A percentile compares a stretch with the other conserved stretches of the same genome.
These are phyloP conservation scores for Oryza punctata DNA, from an alignment of 176 grass and related monocot species.

Conservation along the genomic window DNA sequence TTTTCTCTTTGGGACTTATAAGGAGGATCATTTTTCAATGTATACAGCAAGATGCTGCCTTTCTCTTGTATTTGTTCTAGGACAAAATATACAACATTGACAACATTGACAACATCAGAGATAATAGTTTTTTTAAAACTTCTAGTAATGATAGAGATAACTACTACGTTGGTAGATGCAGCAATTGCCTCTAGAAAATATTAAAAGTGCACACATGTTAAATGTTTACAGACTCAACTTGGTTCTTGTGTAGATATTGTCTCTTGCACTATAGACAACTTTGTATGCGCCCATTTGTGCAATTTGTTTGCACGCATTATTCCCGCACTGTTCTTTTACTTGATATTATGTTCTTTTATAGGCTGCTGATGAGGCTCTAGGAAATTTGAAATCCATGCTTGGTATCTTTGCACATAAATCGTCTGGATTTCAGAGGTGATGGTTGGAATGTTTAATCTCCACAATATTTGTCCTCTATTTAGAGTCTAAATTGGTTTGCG, in stretches of 20 bases:
- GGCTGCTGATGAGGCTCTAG: conserved; percentile 78
- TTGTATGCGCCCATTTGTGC: not conserved
- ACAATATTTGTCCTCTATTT: not conserved
- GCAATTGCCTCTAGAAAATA: not conserved
- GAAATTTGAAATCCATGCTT: conserved; percentile 68
- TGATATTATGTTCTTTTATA: conserved; percentile 29
- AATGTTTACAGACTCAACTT: not conserved
- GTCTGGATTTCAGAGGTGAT: conserved; percentile 69
- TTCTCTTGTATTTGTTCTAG: not conserved
- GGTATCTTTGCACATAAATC: conserved; percentile 58
- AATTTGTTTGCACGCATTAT: conserved; percentile 13
- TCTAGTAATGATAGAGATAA: not conserved
- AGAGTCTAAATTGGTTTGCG: not conserved
- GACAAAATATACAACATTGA: not conserved
- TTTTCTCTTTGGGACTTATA: not conserved
- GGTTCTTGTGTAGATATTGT: not conserved
- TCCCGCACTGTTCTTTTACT: conserved; percentile 6
- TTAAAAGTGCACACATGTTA: not conserved
- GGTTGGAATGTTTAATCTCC: not conserved
- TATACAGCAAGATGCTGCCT: not conserved
- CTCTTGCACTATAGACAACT: not conserved
- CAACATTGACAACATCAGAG: not conserved
- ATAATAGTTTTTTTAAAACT: not conserved
- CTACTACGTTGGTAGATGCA: not conserved
- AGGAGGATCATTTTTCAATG: not conserved